A percentile compares a stretch with the other conserved stretches of the same genome.
These are phyloP conservation scores for Glycine latifolia DNA, from an alignment of 306 rosid species.

Conservation along the genomic window DNA sequence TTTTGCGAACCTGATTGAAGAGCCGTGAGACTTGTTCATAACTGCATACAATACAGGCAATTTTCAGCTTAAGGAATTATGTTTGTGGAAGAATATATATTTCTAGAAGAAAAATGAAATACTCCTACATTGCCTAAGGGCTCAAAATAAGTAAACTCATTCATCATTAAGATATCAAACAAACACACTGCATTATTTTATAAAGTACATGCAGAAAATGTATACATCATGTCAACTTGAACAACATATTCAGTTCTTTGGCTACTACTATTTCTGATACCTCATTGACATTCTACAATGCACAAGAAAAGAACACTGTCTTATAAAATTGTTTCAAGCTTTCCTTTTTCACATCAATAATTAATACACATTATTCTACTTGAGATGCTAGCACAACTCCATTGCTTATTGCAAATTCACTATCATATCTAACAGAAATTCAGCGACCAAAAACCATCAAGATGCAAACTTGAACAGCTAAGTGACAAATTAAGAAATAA, in stretches of 20 bases:
- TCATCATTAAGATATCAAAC: slow-evolving; percentile 18
- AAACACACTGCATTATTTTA: neutral
- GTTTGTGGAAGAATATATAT: neutral
- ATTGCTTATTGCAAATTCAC: slow-evolving; percentile 23
- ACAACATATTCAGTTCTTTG: neutral
- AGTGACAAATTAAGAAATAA: neutral
- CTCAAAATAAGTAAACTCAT: slow-evolving; percentile 4
- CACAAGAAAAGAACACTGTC: neutral
- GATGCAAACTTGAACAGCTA: slow-evolving; percentile 5
- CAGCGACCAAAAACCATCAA: neutral
- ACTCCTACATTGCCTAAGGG: neutral
- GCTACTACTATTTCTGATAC: neutral
- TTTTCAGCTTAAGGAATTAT: slow-evolving; percentile 13
- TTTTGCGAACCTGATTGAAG: slow-evolving; percentile 20
- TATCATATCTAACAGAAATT: slow-evolving; percentile 2
- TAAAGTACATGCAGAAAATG: neutral
- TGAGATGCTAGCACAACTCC: slow-evolving; percentile 17
- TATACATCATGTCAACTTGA: neutral
- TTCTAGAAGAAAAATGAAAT: neutral
- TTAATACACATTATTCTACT: neutral
- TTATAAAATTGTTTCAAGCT: neutral
- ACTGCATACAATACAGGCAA: slow-evolving; percentile 44
- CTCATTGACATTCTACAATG: slow-evolving; percentile 10
- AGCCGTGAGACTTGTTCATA: slow-evolving; percentile 43
- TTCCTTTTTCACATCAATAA: neutral